Conservation (phyloP, 148 eudicot genomes). For the Diospyros kaki region DNA sequence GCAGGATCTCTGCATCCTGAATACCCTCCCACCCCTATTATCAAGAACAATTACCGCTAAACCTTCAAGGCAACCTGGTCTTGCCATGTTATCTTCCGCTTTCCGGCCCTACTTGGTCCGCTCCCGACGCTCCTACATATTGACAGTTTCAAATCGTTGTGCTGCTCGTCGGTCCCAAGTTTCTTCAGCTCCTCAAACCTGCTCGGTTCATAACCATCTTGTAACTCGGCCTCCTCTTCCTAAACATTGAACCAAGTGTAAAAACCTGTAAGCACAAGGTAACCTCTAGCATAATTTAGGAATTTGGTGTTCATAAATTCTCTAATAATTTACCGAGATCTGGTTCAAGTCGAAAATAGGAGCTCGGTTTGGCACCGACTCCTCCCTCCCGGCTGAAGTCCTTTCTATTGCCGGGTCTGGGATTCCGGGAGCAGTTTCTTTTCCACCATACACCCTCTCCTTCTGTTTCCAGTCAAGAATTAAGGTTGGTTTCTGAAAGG, state of each 20-base stretch:
- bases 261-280: background rate
- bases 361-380: constrained; percentile 25
- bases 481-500: constrained; percentile 5
- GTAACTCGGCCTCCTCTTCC: constrained; percentile 44
- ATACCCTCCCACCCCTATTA: too few species aligned
- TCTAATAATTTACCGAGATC: constrained; percentile 33
- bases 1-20: background rate
- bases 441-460: constrained; percentile 21
- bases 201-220: constrained; percentile 17
- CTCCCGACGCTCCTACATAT: constrained; percentile 44
- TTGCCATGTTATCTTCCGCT: constrained; percentile 59
- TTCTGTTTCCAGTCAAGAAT: constrained; percentile 28
- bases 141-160: constrained; percentile 35
- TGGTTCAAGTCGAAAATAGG: constrained; percentile 54
- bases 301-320: background rate
- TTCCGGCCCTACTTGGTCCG: constrained; percentile 32
- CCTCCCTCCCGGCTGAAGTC: constrained; percentile 20
- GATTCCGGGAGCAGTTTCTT: constrained; percentile 17
- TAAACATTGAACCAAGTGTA: constrained; percentile 8
- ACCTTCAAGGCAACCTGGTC: constrained; percentile 50
- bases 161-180: constrained; percentile 25
- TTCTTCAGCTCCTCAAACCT: constrained; percentile 20
- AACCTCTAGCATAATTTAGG: background rate
- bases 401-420: constrained; percentile 7
- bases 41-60: background rate